A percentile compares a stretch with the other conserved stretches of the same genome.
Conservation (phyloP, 1,139 yeast genomes). For the Kodamaea arcana region DNA sequence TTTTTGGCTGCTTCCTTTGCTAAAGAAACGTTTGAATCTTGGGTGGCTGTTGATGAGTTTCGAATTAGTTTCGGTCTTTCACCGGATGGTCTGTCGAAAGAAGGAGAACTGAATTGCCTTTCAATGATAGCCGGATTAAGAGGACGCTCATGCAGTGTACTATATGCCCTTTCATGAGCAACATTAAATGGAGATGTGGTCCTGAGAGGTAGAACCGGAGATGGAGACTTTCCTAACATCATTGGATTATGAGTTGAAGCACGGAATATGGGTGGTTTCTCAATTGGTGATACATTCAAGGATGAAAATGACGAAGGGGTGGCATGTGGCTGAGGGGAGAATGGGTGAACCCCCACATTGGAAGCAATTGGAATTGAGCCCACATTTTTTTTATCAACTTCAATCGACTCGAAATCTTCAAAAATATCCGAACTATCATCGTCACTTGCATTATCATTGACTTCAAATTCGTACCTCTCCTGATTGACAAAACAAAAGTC, state of each 20-base stretch:
- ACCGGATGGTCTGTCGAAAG: too few species aligned
- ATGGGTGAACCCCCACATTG: constrained; percentile 7
- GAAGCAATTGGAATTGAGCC: constrained; percentile 22
- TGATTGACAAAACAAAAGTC: constrained; percentile 54
- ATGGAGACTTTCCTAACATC: constrained; percentile 13
- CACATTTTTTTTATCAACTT: constrained; percentile 9
- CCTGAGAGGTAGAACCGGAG: constrained; percentile 15
- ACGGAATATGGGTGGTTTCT: constrained; percentile 16
- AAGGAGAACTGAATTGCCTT: too few species aligned
- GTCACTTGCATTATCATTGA: constrained; percentile 10
- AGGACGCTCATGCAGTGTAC: too few species aligned
- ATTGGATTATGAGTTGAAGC: constrained; percentile 13
- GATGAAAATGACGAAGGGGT: constrained; percentile 11
- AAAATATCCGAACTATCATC: constrained; percentile 5
- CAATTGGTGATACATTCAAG: constrained; percentile 23
- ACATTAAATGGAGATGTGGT: constrained; percentile 7
- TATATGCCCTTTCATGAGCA: too few species aligned
- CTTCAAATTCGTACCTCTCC: constrained; percentile 40
- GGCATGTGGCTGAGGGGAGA: neutral
- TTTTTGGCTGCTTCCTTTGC: constrained; percentile 3
- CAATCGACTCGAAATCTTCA: constrained; percentile 3
- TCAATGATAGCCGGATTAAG: too few species aligned
- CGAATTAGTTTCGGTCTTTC: constrained; percentile 28
- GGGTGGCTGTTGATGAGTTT: constrained; percentile 36
- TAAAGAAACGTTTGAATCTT: constrained; percentile 23